A percentile compares a stretch with the other conserved stretches of the same genome.
Evolutionary conservation across 176 grass and related monocot species (phyloP).

Genomic region (sorghum (Sorghum bicolor)): DNA sequence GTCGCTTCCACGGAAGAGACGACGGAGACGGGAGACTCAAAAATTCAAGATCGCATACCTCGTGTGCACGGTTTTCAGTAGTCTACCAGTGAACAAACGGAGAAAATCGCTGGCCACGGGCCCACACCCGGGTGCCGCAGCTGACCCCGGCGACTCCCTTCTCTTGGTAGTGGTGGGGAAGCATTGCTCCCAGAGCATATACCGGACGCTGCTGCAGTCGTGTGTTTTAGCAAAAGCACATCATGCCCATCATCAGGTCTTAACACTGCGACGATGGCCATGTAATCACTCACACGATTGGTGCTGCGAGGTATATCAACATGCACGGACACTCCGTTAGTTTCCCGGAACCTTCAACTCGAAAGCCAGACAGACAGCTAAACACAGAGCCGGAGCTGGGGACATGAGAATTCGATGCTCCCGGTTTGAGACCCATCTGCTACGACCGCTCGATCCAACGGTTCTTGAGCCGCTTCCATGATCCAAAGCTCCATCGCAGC

Average conservation of each 20-base stretch:
- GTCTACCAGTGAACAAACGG: neutral
- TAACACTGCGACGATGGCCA: neutral
- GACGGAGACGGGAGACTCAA: neutral
- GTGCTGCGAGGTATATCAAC: neutral
- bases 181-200: neutral
- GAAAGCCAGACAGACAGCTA: neutral
- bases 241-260: no score
- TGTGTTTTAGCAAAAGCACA: neutral
- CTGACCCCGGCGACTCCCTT: neutral
- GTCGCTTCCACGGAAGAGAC: neutral
- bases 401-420: constrained; percentile 6
- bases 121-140: neutral
- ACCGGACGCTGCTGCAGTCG: neutral
- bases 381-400: neutral
- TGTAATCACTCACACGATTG: neutral
- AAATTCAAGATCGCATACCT: neutral
- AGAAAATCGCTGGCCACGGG: neutral
- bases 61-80: neutral
- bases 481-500: neutral
- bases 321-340: neutral
- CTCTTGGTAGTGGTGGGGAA: neutral
- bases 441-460: neutral
- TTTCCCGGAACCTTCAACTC: neutral
- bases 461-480: neutral
- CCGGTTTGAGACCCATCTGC: neutral